Conservation (phyloP, 2,329 filamentous ascomycete species). For the Beauveria sp. region DNA sequence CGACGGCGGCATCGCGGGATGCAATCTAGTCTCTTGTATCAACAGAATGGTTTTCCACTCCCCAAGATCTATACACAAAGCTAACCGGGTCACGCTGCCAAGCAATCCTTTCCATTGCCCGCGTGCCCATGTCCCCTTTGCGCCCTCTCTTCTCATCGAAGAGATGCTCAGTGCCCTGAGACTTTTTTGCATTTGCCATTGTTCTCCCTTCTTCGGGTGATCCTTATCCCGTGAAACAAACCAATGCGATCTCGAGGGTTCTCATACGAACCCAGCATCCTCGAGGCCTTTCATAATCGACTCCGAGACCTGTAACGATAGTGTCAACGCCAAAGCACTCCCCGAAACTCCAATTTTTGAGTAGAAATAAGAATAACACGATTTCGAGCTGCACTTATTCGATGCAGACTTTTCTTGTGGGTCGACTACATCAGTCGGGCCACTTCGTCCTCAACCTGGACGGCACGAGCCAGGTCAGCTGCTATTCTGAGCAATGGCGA, state of each 20-base stretch:
- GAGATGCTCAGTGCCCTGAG: slow-evolving; percentile 26
- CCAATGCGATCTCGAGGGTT: neutral
- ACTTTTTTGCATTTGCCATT: slow-evolving; percentile 16
- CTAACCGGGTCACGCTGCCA: slow-evolving; percentile 21
- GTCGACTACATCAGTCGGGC: slow-evolving; percentile 73
- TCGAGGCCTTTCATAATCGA: slow-evolving; percentile 30
- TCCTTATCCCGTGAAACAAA: neutral
- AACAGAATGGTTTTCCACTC: slow-evolving; percentile 32
- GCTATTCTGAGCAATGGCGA: neutral
- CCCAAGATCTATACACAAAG: slow-evolving; percentile 37
- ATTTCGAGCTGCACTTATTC: neutral
- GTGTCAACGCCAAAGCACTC: slow-evolving; percentile 11
- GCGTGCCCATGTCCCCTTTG: slow-evolving; percentile 16
- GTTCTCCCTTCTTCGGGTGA: neutral
- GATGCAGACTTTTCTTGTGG: neutral
- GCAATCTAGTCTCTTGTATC: slow-evolving; percentile 10
- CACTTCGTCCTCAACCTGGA: slow-evolving; percentile 81
- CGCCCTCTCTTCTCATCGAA: slow-evolving; percentile 27
- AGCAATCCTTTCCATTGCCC: slow-evolving; percentile 12
- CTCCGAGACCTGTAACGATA: slow-evolving; percentile 25
- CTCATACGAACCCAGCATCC: slow-evolving; percentile 33
- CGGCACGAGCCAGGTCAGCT: slow-evolving; percentile 34
- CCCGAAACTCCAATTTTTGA: neutral
- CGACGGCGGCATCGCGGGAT: neutral
- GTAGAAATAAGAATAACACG: slow-evolving; percentile 11